Conservation (phyloP, 164 flowering plant species). For the Cinnamomum chago region DNA sequence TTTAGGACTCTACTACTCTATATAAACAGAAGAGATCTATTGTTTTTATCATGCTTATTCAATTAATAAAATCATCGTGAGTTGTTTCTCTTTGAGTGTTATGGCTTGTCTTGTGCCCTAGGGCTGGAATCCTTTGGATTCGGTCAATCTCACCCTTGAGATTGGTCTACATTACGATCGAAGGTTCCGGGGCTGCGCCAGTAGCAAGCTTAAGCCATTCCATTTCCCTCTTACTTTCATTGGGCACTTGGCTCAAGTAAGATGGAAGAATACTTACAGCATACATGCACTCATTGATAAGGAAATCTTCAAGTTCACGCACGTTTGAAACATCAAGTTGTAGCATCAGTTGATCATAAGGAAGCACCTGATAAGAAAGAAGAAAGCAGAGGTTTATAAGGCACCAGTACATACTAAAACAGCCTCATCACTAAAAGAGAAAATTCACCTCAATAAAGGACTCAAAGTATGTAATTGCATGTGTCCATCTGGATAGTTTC, state of each 20-base stretch:
- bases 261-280: slow-evolving; percentile 51
- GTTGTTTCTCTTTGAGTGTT: no score
- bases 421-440: background rate
- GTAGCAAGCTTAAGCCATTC: background rate
- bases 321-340: slow-evolving; percentile 88
- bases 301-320: slow-evolving; percentile 98
- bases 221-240: background rate
- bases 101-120: no score
- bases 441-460: background rate
- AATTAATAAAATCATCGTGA: no score
- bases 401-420: background rate
- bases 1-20: no score
- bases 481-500: background rate
- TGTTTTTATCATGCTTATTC: no score
- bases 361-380: slow-evolving; percentile 53
- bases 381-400: background rate
- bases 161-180: no score
- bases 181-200: no score
- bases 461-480: background rate
- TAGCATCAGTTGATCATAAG: slow-evolving; percentile 84
- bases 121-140: no score
- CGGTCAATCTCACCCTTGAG: no score
- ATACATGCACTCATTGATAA: slow-evolving; percentile 98
- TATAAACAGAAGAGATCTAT: no score
- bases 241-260: background rate